phyloP scores from a whole-genome alignment of 306 rosid species.

The Sicyos baderoa region DNA sequence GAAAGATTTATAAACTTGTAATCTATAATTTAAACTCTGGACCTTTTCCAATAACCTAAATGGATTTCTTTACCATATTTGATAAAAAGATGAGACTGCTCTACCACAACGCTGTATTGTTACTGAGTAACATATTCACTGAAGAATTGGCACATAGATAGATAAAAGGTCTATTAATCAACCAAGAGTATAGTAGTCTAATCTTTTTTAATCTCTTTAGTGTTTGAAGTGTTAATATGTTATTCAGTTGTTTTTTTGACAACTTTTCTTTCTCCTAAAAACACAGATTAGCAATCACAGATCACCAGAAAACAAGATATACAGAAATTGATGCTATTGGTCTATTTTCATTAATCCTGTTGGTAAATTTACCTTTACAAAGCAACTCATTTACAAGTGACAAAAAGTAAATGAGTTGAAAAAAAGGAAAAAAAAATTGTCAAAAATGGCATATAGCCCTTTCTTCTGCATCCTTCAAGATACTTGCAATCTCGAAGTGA shows the following conservation, averaged over 20 bases:
- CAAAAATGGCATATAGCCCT: background rate
- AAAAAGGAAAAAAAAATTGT: background rate
- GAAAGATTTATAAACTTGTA: too few relatives aligned
- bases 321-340: background rate
- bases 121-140: too few relatives aligned
- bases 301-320: background rate
- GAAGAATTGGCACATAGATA: too few relatives aligned
- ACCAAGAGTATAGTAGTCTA: background rate
- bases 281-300: background rate
- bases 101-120: too few relatives aligned
- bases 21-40: too few relatives aligned
- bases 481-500: slow-evolving; percentile 24
- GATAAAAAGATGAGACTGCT: too few relatives aligned
- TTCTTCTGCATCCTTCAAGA: background rate
- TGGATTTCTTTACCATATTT: too few relatives aligned
- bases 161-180: background rate
- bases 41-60: too few relatives aligned
- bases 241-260: background rate
- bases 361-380: slow-evolving; percentile 1
- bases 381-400: slow-evolving; percentile 12
- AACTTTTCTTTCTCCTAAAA: background rate
- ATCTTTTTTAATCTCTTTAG: background rate
- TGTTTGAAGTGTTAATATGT: background rate
- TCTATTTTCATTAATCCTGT: slow-evolving; percentile 1
- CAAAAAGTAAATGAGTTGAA: background rate